phyloP scores from a whole-genome alignment of 208 protist species.

The Acanthamoeba castellanii region DNA sequence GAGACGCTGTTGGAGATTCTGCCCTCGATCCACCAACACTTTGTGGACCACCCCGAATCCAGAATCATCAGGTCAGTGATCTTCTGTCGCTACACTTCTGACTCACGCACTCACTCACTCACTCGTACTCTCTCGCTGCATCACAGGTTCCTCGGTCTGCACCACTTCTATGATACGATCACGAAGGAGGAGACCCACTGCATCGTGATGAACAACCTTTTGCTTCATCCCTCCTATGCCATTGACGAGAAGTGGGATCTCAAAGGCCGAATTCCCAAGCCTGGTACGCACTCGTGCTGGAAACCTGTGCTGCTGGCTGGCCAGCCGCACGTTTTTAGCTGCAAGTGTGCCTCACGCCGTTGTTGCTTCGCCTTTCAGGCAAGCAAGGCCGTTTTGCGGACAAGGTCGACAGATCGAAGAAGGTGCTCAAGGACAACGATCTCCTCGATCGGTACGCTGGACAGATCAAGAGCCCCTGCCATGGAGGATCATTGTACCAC shows the following conservation, averaged over 20 bases:
- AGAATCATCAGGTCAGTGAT: not conserved
- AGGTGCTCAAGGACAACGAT: conserved; percentile 68
- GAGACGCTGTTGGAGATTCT: conserved; percentile 62
- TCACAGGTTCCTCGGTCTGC: conserved; percentile 53
- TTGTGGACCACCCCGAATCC: conserved; percentile 8
- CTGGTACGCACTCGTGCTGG: not conserved
- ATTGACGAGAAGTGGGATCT: conserved; percentile 70
- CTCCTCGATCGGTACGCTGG: not conserved
- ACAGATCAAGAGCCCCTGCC: not conserved
- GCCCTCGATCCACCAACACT: conserved; percentile 37
- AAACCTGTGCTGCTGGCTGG: not conserved
- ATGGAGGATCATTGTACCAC: not conserved
- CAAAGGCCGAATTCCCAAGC: conserved; percentile 52
- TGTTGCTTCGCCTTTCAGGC: not conserved
- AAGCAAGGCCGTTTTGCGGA: conserved; percentile 28
- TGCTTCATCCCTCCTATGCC: not conserved
- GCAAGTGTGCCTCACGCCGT: no score
- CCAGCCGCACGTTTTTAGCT: not conserved
- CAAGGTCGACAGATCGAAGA: conserved; percentile 43
- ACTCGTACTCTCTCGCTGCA: not conserved
- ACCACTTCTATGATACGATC: conserved; percentile 9
- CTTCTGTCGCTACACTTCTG: not conserved
- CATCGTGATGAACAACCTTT: conserved; percentile 68
- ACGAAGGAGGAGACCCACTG: conserved; percentile 67
- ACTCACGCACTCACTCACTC: not conserved